phyloP scores from a whole-genome alignment of 768 basidiomycete species.

The Tricholoma furcatifolium region DNA sequence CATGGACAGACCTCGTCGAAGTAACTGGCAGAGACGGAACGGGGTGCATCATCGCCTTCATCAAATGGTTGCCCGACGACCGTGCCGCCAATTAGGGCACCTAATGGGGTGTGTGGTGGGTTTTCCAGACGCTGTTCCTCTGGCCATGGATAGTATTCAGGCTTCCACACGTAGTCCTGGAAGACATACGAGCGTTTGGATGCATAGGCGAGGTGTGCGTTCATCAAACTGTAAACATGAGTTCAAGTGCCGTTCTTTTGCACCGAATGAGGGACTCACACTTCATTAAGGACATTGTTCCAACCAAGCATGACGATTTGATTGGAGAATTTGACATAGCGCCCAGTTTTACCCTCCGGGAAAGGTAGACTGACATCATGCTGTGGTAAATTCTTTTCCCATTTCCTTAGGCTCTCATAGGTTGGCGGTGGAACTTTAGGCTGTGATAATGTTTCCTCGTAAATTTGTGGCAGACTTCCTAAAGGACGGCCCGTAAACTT shows the following conservation, averaged over 20 bases:
- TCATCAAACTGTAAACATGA: conserved; percentile 38
- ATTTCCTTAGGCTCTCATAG: conserved; percentile 25
- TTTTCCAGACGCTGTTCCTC: conserved; percentile 22
- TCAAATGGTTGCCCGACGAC: conserved; percentile 42
- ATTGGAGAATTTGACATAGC: conserved; percentile 37
- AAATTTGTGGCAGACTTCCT: not conserved
- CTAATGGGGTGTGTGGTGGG: conserved; percentile 37
- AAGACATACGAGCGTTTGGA: conserved; percentile 53
- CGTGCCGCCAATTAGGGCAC: conserved; percentile 41
- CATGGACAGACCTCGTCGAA: conserved; percentile 46
- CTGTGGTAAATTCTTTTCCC: conserved; percentile 35
- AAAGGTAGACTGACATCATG: conserved; percentile 34
- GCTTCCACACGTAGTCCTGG: conserved; percentile 41
- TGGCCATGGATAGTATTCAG: conserved; percentile 42
- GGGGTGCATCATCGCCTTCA: conserved; percentile 36
- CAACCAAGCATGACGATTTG: conserved; percentile 34
- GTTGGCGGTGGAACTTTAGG: conserved; percentile 24
- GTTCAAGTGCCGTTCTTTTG: not conserved
- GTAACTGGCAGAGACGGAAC: conserved; percentile 41
- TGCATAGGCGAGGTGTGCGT: conserved; percentile 45
- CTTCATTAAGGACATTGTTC: conserved; percentile 43
- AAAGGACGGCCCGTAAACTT: not conserved
- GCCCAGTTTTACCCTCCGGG: conserved; percentile 36
- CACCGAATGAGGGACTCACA: conserved; percentile 24
- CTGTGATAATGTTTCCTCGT: conserved; percentile 1